Conservation (phyloP, 352 stramenopile species). For the Phytophthora podocarpi region DNA sequence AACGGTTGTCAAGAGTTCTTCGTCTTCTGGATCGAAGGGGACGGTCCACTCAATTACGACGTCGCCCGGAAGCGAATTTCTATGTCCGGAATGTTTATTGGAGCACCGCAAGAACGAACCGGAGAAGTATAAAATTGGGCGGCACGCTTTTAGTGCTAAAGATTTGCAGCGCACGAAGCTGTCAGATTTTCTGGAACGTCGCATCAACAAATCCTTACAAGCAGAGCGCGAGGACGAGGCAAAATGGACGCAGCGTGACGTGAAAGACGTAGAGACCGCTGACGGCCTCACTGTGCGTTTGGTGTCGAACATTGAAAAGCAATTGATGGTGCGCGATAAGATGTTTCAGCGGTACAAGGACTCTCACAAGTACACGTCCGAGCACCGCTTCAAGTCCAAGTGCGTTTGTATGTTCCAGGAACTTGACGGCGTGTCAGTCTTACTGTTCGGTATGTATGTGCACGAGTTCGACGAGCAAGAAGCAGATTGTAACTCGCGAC, state of each 20-base stretch:
- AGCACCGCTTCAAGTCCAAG: slow-evolving; percentile 96
- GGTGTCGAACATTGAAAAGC: slow-evolving; percentile 96
- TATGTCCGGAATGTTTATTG: slow-evolving; percentile 96
- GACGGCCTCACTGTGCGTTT: slow-evolving; percentile 94
- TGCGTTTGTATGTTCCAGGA: slow-evolving; percentile 99
- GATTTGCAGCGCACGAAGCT: slow-evolving; percentile 95
- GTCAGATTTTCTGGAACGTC: slow-evolving; percentile 94
- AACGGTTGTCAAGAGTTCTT: slow-evolving; percentile 33
- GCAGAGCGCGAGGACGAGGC: slow-evolving; percentile 88
- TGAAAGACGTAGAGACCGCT: slow-evolving; percentile 91
- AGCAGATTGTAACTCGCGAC: slow-evolving; percentile 93
- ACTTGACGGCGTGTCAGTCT: slow-evolving; percentile 98
- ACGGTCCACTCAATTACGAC: slow-evolving; percentile 76
- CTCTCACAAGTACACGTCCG: slow-evolving; percentile 86
- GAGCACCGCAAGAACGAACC: slow-evolving; percentile 86
- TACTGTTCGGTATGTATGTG: slow-evolving; percentile 99
- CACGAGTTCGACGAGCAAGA: slow-evolving; percentile 99
- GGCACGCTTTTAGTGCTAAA: slow-evolving; percentile 93
- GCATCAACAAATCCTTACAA: slow-evolving; percentile 90
- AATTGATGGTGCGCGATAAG: slow-evolving; percentile 94
- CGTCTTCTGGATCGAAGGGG: slow-evolving; percentile 33
- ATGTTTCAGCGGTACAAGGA: slow-evolving; percentile 96
- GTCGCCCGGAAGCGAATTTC: slow-evolving; percentile 81
- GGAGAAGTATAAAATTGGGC: slow-evolving; percentile 78
- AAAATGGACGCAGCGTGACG: slow-evolving; percentile 76